These are phyloP conservation scores for Rubroshorea leprosula DNA, from an alignment of 345 rosid species.

Conservation along the genomic window DNA sequence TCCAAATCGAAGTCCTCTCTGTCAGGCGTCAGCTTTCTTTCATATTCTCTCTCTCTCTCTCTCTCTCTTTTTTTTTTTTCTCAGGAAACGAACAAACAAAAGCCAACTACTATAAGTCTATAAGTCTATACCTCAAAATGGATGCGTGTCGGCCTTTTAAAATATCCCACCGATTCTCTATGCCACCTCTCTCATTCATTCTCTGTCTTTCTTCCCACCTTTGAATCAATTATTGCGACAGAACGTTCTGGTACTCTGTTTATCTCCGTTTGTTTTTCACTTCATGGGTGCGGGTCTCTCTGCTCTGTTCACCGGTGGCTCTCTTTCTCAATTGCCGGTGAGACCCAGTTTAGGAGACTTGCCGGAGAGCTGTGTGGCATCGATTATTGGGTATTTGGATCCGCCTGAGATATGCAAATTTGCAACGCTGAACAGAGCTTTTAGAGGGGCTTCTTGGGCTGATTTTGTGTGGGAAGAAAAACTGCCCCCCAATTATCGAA, in stretches of 20 bases:
- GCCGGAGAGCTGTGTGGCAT: slow-evolving; percentile 83
- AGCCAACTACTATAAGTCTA: too few relatives aligned
- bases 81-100: slow-evolving; percentile 12
- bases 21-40: background rate
- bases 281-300: slow-evolving; percentile 71
- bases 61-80: background rate
- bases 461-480: slow-evolving; percentile 95
- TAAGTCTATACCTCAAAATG: background rate
- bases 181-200: background rate
- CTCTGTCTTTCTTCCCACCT: background rate
- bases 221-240: background rate
- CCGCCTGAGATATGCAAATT: slow-evolving; percentile 81
- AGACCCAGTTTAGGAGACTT: slow-evolving; percentile 61
- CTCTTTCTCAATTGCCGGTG: slow-evolving; percentile 15
- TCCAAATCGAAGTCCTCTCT: background rate
- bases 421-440: slow-evolving; percentile 66
- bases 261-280: slow-evolving; percentile 10
- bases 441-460: slow-evolving; percentile 89
- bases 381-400: slow-evolving; percentile 52
- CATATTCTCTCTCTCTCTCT: background rate
- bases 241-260: slow-evolving; percentile 11
- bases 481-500: slow-evolving; percentile 59
- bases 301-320: slow-evolving; percentile 22
- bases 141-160: slow-evolving; percentile 9
- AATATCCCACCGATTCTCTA: background rate